phyloP scores from a whole-genome alignment of 176 grass and related monocot species.

The Rhynchospora tenuis region DNA sequence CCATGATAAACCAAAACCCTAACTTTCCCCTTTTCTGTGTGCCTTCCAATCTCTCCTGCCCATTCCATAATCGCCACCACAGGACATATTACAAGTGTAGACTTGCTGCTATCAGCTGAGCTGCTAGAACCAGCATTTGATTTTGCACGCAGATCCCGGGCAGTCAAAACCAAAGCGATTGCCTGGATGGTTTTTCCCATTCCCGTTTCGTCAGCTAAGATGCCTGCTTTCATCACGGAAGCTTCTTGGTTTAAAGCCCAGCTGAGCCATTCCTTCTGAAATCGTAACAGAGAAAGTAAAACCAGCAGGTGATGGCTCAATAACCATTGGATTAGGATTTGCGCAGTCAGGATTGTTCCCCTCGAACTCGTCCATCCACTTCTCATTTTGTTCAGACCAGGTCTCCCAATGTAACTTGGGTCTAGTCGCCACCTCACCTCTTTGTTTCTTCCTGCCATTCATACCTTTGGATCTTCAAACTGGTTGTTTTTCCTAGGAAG shows the following conservation, averaged over 20 bases:
- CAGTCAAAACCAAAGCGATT: conserved; percentile 74
- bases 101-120: conserved; percentile 12
- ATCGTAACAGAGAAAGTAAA: conserved; percentile 60
- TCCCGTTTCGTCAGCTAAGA: conserved; percentile 97
- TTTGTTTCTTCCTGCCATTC: too few species aligned
- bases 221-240: conserved; percentile 47
- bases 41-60: conserved; percentile 64
- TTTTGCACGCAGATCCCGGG: conserved; percentile 25
- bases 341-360: background rate
- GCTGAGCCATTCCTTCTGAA: conserved; percentile 92
- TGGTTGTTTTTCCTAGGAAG: too few species aligned
- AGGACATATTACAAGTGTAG: conserved; percentile 76
- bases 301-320: conserved; percentile 52
- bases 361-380: conserved; percentile 40
- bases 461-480: too few species aligned
- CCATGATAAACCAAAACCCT: conserved; percentile 64
- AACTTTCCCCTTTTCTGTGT: conserved; percentile 49
- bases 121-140: background rate
- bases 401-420: conserved; percentile 44
- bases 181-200: conserved; percentile 99
- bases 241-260: conserved; percentile 83
- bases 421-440: too few species aligned
- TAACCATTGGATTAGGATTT: background rate
- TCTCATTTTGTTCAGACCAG: conserved; percentile 51
- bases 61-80: conserved; percentile 85